Evolutionary conservation across 192 early-diverging fungal species (phyloP).

Genomic region (Mortierella claussenii): DNA sequence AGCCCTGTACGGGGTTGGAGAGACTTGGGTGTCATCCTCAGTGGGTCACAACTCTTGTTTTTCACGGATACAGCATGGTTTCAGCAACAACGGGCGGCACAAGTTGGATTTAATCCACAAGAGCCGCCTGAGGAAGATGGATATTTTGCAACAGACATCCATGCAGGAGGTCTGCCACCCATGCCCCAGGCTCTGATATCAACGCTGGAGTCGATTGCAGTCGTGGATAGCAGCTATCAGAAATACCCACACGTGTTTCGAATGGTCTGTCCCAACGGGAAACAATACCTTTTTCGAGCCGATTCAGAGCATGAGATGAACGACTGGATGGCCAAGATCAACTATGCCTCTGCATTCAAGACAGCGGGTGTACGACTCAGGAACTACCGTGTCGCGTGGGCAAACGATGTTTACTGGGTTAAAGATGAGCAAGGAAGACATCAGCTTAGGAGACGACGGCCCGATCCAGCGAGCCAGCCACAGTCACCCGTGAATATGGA

Average conservation of each 20-base stretch:
- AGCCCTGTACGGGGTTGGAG: conserved; percentile 75
- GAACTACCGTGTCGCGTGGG: conserved; percentile 47
- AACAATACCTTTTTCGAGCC: conserved; percentile 78
- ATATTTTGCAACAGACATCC: conserved; percentile 17
- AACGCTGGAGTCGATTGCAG: conserved; percentile 71
- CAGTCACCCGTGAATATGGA: neutral
- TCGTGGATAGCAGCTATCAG: conserved; percentile 74
- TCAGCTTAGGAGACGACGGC: conserved; percentile 19
- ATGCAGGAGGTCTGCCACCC: conserved; percentile 13
- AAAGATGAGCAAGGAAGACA: conserved; percentile 53
- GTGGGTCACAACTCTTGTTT: conserved; percentile 81
- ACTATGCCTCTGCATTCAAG: conserved; percentile 83
- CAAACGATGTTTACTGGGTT: conserved; percentile 38
- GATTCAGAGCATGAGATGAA: conserved; percentile 75
- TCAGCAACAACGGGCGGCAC: conserved; percentile 50
- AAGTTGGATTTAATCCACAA: conserved; percentile 24
- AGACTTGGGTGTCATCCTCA: conserved; percentile 78
- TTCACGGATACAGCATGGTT: conserved; percentile 69
- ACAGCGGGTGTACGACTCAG: conserved; percentile 58
- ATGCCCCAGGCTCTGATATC: conserved; percentile 63
- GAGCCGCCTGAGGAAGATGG: conserved; percentile 35
- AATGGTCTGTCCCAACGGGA: conserved; percentile 72
- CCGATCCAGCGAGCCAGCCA: neutral
- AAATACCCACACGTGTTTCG: conserved; percentile 88
- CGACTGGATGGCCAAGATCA: conserved; percentile 85